Conservation (phyloP, 2,329 filamentous ascomycete species). For the Diplodia scrobiculata region DNA sequence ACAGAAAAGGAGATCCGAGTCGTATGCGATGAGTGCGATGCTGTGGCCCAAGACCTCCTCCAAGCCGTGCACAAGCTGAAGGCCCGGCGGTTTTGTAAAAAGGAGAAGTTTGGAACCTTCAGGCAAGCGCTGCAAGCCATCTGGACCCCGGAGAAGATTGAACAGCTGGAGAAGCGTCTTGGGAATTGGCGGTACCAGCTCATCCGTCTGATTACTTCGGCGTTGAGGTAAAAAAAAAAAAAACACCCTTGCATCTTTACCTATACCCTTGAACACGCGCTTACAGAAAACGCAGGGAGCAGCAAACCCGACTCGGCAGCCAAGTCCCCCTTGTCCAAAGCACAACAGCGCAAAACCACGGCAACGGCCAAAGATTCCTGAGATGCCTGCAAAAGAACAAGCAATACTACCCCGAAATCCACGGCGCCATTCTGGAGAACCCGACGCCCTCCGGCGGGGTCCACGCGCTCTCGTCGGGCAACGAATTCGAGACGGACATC, state of each 20-base stretch:
- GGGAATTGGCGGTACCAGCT: neutral
- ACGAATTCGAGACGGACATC: slow-evolving; percentile 14
- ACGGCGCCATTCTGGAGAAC: neutral
- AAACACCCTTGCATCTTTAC: neutral
- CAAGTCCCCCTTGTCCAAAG: neutral
- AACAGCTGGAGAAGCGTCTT: neutral
- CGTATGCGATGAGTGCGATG: slow-evolving; percentile 1
- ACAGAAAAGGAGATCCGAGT: slow-evolving; percentile 9
- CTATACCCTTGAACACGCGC: neutral
- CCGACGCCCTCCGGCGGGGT: neutral
- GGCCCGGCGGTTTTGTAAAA: neutral
- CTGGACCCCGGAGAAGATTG: slow-evolving; percentile 6
- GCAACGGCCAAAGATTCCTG: neutral
- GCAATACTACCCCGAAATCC: neutral
- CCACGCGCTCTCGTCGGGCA: neutral
- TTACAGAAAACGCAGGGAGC: neutral
- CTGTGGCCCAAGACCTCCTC: neutral
- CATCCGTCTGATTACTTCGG: neutral
- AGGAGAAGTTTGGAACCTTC: slow-evolving; percentile 9
- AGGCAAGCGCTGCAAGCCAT: neutral
- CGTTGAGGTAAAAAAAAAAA: slow-evolving; percentile 1
- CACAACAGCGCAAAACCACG: neutral
- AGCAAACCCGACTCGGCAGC: neutral
- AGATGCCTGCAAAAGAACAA: neutral
- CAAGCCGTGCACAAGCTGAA: slow-evolving; percentile 4